These are phyloP conservation scores for Myrmaecium sp. DNA, from an alignment of 2,329 filamentous ascomycete species.

Conservation along the genomic window DNA sequence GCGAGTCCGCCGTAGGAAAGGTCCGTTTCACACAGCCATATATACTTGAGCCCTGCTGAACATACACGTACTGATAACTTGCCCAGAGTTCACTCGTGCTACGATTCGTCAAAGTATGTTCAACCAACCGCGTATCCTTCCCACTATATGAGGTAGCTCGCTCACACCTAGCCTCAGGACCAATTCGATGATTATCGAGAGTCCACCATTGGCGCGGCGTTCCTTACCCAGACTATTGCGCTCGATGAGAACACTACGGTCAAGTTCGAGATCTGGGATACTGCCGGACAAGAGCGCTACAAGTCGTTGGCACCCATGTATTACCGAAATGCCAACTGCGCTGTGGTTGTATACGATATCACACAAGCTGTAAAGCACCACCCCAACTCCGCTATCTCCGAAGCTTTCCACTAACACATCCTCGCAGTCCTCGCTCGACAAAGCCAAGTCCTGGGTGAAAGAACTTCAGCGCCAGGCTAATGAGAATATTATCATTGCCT, in stretches of 20 bases:
- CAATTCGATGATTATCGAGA: slow-evolving; percentile 98
- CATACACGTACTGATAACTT: slow-evolving; percentile 11
- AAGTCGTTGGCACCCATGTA: slow-evolving; percentile 99
- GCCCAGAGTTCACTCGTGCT: slow-evolving; percentile 84
- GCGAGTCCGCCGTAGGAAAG: slow-evolving; percentile 98
- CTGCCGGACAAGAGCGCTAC: slow-evolving; percentile 94
- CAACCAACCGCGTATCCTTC: background rate
- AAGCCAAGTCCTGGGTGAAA: slow-evolving; percentile 98
- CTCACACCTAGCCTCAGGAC: slow-evolving; percentile 40
- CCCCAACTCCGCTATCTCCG: slow-evolving; percentile 2
- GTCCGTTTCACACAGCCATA: slow-evolving; percentile 29
- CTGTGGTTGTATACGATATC: slow-evolving; percentile 97
- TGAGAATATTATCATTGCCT: slow-evolving; percentile 97
- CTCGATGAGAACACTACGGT: slow-evolving; percentile 96
- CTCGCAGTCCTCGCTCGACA: slow-evolving; percentile 76
- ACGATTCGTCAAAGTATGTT: slow-evolving; percentile 81
- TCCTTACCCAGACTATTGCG: slow-evolving; percentile 96
- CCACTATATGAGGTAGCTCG: background rate
- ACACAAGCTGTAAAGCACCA: slow-evolving; percentile 75
- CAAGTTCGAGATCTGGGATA: slow-evolving; percentile 99
- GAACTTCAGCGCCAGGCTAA: slow-evolving; percentile 97
- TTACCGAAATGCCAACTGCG: slow-evolving; percentile 98
- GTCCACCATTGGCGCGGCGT: slow-evolving; percentile 95
- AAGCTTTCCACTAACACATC: slow-evolving; percentile 6
- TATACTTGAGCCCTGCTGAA: slow-evolving; percentile 5